These are phyloP conservation scores for Ilyonectria sp. DNA, from an alignment of 2,329 filamentous ascomycete species.

Conservation along the genomic window DNA sequence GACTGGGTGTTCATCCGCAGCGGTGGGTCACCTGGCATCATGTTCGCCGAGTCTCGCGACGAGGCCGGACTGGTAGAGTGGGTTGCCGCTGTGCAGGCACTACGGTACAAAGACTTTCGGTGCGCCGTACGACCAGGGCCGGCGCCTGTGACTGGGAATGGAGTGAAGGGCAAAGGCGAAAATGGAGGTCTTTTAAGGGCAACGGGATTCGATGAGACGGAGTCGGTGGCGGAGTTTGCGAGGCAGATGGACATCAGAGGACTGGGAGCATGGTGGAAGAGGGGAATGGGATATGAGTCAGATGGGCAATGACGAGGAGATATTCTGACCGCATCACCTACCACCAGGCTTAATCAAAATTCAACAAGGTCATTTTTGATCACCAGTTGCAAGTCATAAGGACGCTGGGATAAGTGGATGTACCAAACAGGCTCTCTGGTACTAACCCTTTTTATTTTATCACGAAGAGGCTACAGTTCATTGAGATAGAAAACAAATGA, in stretches of 20 bases:
- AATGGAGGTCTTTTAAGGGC: slow-evolving; percentile 13
- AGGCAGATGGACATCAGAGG: slow-evolving; percentile 72
- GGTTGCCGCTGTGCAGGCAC: slow-evolving; percentile 74
- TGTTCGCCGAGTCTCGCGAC: slow-evolving; percentile 79
- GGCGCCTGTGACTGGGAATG: slow-evolving; percentile 25
- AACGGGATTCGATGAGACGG: slow-evolving; percentile 68
- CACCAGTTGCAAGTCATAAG: no score
- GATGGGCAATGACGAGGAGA: slow-evolving; percentile 17
- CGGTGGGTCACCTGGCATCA: slow-evolving; percentile 80
- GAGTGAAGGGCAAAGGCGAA: slow-evolving; percentile 5
- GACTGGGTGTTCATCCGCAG: slow-evolving; percentile 75
- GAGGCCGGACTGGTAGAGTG: slow-evolving; percentile 71
- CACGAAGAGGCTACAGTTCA: no score
- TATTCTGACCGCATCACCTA: background rate
- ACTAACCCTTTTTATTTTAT: no score
- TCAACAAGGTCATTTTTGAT: background rate
- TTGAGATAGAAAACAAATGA: background rate
- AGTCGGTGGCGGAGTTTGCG: slow-evolving; percentile 76
- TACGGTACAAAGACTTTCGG: slow-evolving; percentile 82
- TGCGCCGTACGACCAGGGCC: slow-evolving; percentile 68
- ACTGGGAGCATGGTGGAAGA: slow-evolving; percentile 76
- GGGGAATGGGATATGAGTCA: slow-evolving; percentile 72
- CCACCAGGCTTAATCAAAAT: background rate
- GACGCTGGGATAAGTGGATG: no score
- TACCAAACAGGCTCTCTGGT: no score